Evolutionary conservation across 495 filamentous ascomycete genomes (phyloP), one percentile per base, ranked within the genome.

Genomic region (Cryomyces minteri): DNA sequence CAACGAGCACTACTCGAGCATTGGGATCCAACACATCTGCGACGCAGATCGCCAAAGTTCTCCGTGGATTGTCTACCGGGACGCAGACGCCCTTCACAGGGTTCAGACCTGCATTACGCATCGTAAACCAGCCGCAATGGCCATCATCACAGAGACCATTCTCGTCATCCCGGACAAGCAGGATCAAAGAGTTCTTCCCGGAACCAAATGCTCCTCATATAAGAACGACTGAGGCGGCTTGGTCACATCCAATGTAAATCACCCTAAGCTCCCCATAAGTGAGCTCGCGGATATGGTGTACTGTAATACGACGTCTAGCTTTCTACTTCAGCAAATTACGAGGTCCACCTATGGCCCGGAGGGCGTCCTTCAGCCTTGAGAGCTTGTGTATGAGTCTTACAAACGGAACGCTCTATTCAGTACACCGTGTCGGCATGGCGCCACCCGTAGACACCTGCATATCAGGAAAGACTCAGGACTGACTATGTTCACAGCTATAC

Each of bases 211-310:
- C 58, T 10, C 48, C 53, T 5, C 47, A 51, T 30, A 58, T 67
- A 48, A 43, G 51, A 25, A 53, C 45, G 34, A 67, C 63, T 2
- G 67, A 72, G 11, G 56, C 78, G 32, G 70, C 79, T 48, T 85
- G 80, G 79, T 67, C 71, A 0, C 81, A 86, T 58, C 80, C 77
- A 49, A 66, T 73, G 50, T 81, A 63, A 69, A 65, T 43, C 56
- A 8, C 10, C 29, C 32, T 2, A 25, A 25, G 18, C 18, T 25
- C 18, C 2, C 18, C 18, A 25, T 25, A 25, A 2, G 18, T 25
- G 18, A 25, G 18, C 18, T 25, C 18, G 18, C 18, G 18, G 18
- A 25, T 25, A 25, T 25, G 18, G 18, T 25, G 18, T 25, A 25
- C 18, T 25, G 18, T 25, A 25, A 25, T 25, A 25, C 18, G 18